A percentile compares a stretch with the other conserved stretches of the same genome.
These are phyloP conservation scores for Ceratopteris richardii DNA, from an alignment of 75 land plant species.

Conservation along the genomic window DNA sequence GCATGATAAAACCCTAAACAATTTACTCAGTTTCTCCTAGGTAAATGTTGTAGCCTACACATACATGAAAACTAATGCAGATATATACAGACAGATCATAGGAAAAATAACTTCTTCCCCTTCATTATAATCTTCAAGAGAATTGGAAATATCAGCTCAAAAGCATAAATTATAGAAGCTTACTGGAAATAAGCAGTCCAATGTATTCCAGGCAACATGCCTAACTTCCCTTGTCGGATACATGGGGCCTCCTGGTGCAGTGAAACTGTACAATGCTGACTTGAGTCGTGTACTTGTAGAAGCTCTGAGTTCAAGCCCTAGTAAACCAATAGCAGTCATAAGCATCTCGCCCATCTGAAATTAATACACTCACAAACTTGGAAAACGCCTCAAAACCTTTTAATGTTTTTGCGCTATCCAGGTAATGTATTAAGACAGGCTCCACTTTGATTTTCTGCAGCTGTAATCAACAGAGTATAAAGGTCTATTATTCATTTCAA, in stretches of 20 bases:
- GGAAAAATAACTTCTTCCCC: too few species aligned
- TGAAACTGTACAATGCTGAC: slow-evolving; percentile 88
- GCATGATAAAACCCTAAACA: too few species aligned
- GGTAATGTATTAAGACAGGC: slow-evolving; percentile 85
- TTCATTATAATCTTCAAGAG: too few species aligned
- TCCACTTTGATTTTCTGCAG: slow-evolving; percentile 94
- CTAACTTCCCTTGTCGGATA: slow-evolving; percentile 98
- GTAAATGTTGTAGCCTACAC: too few species aligned
- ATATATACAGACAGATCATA: too few species aligned
- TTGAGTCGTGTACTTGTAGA: slow-evolving; percentile 86
- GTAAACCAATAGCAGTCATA: too few species aligned
- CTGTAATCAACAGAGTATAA: slow-evolving; percentile 32
- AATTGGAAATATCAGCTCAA: too few species aligned
- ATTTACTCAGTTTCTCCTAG: too few species aligned
- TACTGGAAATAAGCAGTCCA: slow-evolving; percentile 89
- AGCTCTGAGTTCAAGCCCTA: slow-evolving; percentile 75
- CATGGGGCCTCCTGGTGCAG: slow-evolving; percentile 99
- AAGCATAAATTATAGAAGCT: too few species aligned
- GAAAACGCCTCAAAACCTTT: slow-evolving; percentile 47
- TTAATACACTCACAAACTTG: neutral
- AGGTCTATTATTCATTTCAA: neutral
- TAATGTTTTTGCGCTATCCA: slow-evolving; percentile 54
- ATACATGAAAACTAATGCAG: too few species aligned
- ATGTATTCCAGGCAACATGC: slow-evolving; percentile 88
- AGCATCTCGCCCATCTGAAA: too few species aligned